phyloP scores from a whole-genome alignment of 2,329 filamentous ascomycete genomes.

The Fonsecaea monophora region DNA sequence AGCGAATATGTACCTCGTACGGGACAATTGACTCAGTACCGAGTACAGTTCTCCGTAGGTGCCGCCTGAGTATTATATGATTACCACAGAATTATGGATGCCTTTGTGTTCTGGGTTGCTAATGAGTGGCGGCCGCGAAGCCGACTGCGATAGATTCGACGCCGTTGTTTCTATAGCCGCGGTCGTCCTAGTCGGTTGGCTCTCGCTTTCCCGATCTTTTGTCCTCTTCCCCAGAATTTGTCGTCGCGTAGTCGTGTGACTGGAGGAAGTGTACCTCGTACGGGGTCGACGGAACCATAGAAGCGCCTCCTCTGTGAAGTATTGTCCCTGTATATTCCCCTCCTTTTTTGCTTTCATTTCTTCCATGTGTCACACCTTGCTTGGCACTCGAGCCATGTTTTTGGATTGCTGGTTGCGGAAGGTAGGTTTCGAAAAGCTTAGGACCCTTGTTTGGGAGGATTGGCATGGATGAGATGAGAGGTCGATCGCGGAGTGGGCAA shows the following conservation, averaged over 20 bases:
- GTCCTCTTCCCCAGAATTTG: not conserved
- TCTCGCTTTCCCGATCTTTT: not conserved
- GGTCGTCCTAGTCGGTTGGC: not conserved
- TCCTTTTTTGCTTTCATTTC: not conserved
- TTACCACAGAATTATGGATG: not conserved
- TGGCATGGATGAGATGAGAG: conserved; percentile 1
- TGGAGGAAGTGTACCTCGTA: not conserved
- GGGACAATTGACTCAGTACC: too few species aligned
- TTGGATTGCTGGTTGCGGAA: not conserved
- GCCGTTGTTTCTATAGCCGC: conserved; percentile 1
- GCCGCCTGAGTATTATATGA: not conserved
- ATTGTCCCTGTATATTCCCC: not conserved
- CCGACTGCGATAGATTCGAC: not conserved
- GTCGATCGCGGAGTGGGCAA: conserved; percentile 2
- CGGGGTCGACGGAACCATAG: not conserved
- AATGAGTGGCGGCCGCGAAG: not conserved
- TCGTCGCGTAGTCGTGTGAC: not conserved
- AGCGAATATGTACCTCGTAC: not conserved
- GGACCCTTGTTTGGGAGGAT: not conserved
- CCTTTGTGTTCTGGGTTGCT: not conserved
- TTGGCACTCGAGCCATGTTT: not conserved
- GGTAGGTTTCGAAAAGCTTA: not conserved
- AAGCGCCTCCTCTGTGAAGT: not conserved
- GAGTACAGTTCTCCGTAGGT: too few species aligned
- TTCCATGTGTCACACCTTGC: not conserved